Conservation (phyloP, 495 filamentous ascomycete genomes). For the Penicillium herquei region DNA sequence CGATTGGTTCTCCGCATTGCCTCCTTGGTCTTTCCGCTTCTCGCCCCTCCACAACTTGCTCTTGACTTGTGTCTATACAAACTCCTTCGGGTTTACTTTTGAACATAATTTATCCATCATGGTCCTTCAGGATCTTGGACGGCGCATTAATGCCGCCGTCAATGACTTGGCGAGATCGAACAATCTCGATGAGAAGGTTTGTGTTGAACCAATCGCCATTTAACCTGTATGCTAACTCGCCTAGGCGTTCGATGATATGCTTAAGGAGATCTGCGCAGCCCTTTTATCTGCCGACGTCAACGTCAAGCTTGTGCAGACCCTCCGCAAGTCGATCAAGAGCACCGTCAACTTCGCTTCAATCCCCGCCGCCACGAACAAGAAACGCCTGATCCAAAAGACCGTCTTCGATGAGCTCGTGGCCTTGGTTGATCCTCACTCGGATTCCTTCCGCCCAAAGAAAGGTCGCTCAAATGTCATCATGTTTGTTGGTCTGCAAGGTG, state of each 20-base stretch:
- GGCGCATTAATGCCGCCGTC: conserved; percentile 96
- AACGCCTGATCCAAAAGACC: conserved; percentile 94
- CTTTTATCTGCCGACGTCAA: conserved; percentile 96
- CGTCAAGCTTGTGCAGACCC: conserved; percentile 83
- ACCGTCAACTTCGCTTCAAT: conserved; percentile 93
- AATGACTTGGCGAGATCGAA: conserved; percentile 87
- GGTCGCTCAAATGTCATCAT: conserved; percentile 96
- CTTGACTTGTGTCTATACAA: conserved; percentile 6
- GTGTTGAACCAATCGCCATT: conserved; percentile 3
- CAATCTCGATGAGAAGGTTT: conserved; percentile 94
- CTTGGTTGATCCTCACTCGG: conserved; percentile 92
- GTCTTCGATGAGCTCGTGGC: conserved; percentile 97
- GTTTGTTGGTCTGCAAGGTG: conserved; percentile 97
- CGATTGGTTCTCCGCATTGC: conserved; percentile 38
- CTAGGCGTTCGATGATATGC: conserved; percentile 94
- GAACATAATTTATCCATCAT: conserved; percentile 49
- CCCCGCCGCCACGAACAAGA: conserved; percentile 89
- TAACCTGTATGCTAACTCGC: conserved; percentile 7
- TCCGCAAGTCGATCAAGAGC: conserved; percentile 88
- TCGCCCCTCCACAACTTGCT: conserved; percentile 22
- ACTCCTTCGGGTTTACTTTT: conserved; percentile 6
- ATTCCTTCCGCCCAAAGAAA: conserved; percentile 96
- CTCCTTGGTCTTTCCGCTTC: conserved; percentile 23
- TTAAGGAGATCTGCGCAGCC: conserved; percentile 94
- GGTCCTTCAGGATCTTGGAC: conserved; percentile 98